A percentile compares a stretch with the other conserved stretches of the same genome.
These are phyloP conservation scores for Mycena albidolilacea DNA, from an alignment of 768 basidiomycete species.

Conservation along the genomic window DNA sequence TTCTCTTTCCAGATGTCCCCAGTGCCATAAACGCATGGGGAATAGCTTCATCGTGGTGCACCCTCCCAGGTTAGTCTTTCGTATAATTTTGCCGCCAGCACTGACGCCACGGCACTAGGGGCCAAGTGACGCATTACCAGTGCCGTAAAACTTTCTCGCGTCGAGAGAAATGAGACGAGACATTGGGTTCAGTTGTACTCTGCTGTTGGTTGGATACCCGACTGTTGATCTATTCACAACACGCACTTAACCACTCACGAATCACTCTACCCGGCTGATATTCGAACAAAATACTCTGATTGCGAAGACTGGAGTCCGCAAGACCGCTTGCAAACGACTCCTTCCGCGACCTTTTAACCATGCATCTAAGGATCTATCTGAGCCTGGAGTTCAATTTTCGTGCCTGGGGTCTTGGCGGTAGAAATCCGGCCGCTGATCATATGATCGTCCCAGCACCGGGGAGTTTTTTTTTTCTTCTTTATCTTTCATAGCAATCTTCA, in stretches of 20 bases:
- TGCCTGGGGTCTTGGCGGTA: no score
- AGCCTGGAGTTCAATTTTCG: no score
- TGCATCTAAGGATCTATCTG: no score
- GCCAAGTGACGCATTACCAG: conserved; percentile 97
- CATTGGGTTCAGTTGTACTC: conserved; percentile 33
- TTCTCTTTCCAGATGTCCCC: conserved; percentile 79
- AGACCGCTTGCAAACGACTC: no score
- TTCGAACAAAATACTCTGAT: no score
- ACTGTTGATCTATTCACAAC: no score
- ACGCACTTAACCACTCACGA: no score
- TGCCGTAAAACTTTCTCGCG: conserved; percentile 89
- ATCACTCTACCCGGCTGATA: no score
- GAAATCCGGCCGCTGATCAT: no score
- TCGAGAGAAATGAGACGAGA: conserved; percentile 60
- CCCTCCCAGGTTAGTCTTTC: conserved; percentile 77
- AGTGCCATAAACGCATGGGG: conserved; percentile 95
- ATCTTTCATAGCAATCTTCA: background rate
- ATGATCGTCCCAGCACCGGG: background rate
- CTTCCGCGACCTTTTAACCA: no score
- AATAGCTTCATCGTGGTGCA: conserved; percentile 96
- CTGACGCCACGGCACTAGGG: conserved; percentile 62
- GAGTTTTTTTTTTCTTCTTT: background rate
- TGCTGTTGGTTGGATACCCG: no score
- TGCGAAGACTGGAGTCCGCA: no score
- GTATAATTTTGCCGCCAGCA: background rate